Conservation (phyloP, 1,284 basidiomycete genomes). For the Pascua sp. region DNA sequence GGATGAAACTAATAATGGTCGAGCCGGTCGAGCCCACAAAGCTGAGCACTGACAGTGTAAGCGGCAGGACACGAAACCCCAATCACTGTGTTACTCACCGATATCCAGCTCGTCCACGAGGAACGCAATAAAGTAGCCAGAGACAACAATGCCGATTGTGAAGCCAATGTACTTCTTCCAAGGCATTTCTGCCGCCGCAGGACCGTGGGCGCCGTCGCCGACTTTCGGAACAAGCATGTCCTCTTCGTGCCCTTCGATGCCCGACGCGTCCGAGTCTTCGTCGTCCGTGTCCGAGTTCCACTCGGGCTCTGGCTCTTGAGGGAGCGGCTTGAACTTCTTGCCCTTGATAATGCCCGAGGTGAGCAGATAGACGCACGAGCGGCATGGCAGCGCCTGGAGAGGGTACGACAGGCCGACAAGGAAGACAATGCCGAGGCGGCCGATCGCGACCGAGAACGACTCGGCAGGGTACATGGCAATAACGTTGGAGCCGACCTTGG, state of each 20-base stretch:
- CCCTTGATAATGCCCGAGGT: constrained; percentile 37
- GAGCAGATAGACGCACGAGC: constrained; percentile 88
- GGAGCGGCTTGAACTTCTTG: constrained; percentile 21
- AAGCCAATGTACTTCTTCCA: constrained; percentile 68
- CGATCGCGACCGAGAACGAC: constrained; percentile 85
- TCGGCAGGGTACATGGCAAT: constrained; percentile 74
- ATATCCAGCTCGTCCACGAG: constrained; percentile 77
- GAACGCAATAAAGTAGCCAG: constrained; percentile 67
- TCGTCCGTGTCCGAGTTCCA: constrained; percentile 8
- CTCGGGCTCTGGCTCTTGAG: constrained; percentile 27
- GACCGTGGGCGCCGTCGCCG: constrained; percentile 51
- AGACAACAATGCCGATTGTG: constrained; percentile 66
- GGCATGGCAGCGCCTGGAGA: constrained; percentile 87
- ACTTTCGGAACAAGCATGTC: constrained; percentile 43
- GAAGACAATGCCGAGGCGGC: constrained; percentile 87
- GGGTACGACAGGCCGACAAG: constrained; percentile 90
- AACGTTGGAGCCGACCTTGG: constrained; percentile 82
- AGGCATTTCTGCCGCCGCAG: constrained; percentile 65
- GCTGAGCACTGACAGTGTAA: constrained; percentile 64
- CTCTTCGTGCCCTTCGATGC: constrained; percentile 26
- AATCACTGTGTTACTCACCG: constrained; percentile 56
- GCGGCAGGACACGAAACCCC: neutral
- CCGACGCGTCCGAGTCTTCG: constrained; percentile 15
- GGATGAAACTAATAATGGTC: constrained; percentile 93
- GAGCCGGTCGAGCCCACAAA: constrained; percentile 97